A percentile compares a stretch with the other conserved stretches of the same genome.
Evolutionary conservation across 768 basidiomycete species (phyloP).

Genomic region (Amanita muscaria): DNA sequence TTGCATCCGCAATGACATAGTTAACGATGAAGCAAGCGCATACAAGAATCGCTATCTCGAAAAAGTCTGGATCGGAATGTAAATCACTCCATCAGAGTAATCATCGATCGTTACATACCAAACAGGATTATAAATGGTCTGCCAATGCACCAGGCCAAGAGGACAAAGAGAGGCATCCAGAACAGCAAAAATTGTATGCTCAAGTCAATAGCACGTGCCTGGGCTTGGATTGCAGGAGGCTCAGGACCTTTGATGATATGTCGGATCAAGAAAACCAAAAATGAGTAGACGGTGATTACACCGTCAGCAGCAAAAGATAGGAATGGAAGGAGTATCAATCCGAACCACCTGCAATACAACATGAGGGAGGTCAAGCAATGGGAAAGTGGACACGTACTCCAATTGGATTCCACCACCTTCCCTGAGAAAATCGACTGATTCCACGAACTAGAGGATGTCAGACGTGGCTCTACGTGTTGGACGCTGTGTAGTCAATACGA

Average conservation of each 20-base stretch:
- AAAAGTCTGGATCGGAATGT: constrained; percentile 38
- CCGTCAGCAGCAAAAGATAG: constrained; percentile 71
- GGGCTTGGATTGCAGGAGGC: constrained; percentile 51
- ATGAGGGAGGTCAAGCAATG: neutral
- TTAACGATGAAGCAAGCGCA: constrained; percentile 71
- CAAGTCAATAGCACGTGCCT: constrained; percentile 64
- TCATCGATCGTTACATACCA: constrained; percentile 31
- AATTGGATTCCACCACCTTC: constrained; percentile 31
- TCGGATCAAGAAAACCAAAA: constrained; percentile 35
- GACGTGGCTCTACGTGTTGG: constrained; percentile 11
- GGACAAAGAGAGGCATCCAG: constrained; percentile 68
- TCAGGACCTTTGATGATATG: constrained; percentile 31
- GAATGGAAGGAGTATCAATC: constrained; percentile 60
- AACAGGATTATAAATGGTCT: constrained; percentile 61
- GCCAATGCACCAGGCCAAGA: constrained; percentile 59
- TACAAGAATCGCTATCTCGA: constrained; percentile 56
- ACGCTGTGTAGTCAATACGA: constrained; percentile 5
- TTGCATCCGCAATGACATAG: constrained; percentile 69
- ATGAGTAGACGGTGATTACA: constrained; percentile 48
- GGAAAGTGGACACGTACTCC: constrained; percentile 34
- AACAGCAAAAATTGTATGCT: constrained; percentile 72
- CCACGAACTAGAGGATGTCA: constrained; percentile 39
- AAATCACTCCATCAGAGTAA: neutral
- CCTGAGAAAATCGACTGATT: constrained; percentile 51
- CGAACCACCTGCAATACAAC: constrained; percentile 50